Evolutionary conservation across 768 basidiomycete species (phyloP).

Genomic region (Trichaptum fuscoviolaceum): DNA sequence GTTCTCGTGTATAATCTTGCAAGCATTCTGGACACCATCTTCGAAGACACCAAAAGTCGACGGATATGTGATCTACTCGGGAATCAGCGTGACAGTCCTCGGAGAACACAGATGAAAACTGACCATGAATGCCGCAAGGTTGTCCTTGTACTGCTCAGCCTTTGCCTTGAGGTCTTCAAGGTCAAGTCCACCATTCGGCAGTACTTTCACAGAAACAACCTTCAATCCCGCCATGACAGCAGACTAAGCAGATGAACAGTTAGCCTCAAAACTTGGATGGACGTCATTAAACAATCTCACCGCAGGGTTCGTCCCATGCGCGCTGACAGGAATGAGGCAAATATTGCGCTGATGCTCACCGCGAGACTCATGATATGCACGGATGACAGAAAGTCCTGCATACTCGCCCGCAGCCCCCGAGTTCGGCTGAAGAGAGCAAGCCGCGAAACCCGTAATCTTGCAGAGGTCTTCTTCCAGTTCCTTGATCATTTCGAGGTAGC

Average conservation of each 20-base stretch:
- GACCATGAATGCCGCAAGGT: constrained; percentile 95
- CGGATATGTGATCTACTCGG: constrained; percentile 81
- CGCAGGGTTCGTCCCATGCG: constrained; percentile 98
- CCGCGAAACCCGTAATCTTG: constrained; percentile 93
- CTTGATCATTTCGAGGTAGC: constrained; percentile 82
- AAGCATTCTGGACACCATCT: constrained; percentile 82
- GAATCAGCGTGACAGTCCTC: not conserved
- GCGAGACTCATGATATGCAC: constrained; percentile 88
- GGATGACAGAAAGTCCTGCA: constrained; percentile 89
- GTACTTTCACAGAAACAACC: constrained; percentile 92
- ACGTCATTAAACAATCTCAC: constrained; percentile 39
- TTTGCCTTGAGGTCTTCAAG: constrained; percentile 79
- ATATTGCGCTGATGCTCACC: constrained; percentile 83
- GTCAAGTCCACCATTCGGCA: constrained; percentile 83
- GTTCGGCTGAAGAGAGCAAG: constrained; percentile 97
- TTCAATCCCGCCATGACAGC: constrained; percentile 97
- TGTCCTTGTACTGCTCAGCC: constrained; percentile 86
- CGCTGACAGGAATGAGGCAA: constrained; percentile 91
- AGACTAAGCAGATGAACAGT: constrained; percentile 43
- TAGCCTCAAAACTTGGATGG: not conserved
- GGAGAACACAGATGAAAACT: constrained; percentile 13
- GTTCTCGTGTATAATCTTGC: constrained; percentile 88
- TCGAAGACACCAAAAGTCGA: constrained; percentile 99
- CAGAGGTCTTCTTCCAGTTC: constrained; percentile 90
- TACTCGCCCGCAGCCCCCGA: constrained; percentile 99